These are phyloP conservation scores for Knoxdaviesia proteae DNA, from an alignment of 2,329 filamentous ascomycete species.

Conservation along the genomic window DNA sequence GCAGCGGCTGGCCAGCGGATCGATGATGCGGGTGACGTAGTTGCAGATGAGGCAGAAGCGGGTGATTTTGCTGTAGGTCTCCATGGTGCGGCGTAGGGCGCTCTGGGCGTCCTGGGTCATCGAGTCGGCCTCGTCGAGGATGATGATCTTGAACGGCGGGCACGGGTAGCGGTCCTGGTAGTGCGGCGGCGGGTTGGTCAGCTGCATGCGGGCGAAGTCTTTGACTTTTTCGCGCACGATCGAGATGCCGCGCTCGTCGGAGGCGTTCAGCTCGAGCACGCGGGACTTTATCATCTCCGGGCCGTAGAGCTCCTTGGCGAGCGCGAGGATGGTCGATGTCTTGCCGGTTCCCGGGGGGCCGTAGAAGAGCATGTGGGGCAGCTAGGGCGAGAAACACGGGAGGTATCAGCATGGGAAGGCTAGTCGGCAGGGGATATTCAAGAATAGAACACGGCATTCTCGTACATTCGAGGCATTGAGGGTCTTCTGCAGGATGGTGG, in stretches of 20 bases:
- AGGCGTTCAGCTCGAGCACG: slow-evolving; percentile 97
- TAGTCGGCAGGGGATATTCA: not conserved
- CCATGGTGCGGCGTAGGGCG: slow-evolving; percentile 87
- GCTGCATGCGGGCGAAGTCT: slow-evolving; percentile 87
- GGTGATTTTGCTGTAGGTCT: slow-evolving; percentile 91
- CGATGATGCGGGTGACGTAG: slow-evolving; percentile 95
- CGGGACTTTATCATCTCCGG: slow-evolving; percentile 81
- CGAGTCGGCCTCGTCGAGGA: slow-evolving; percentile 92
- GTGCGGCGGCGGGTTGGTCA: slow-evolving; percentile 57
- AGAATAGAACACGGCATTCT: slow-evolving; percentile 1
- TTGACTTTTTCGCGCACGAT: slow-evolving; percentile 98
- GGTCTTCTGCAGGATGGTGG: slow-evolving; percentile 77
- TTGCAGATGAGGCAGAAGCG: slow-evolving; percentile 97
- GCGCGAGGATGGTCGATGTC: slow-evolving; percentile 89
- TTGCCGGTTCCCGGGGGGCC: slow-evolving; percentile 94
- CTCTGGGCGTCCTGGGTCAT: slow-evolving; percentile 98
- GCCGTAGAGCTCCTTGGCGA: slow-evolving; percentile 93
- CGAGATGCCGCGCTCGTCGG: slow-evolving; percentile 90
- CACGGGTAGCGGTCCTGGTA: slow-evolving; percentile 63
- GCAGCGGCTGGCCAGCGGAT: slow-evolving; percentile 80
- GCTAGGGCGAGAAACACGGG: slow-evolving; percentile 21
- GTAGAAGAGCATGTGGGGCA: slow-evolving; percentile 99
- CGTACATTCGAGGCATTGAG: slow-evolving; percentile 79
- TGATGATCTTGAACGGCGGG: slow-evolving; percentile 96
- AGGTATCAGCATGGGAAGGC: slow-evolving; percentile 3